Percentiles rank a stretch among this genome's conserved stretches.
phyloP scores from a whole-genome alignment of 176 grass and related monocot genomes.

The Oryza meyeriana region DNA sequence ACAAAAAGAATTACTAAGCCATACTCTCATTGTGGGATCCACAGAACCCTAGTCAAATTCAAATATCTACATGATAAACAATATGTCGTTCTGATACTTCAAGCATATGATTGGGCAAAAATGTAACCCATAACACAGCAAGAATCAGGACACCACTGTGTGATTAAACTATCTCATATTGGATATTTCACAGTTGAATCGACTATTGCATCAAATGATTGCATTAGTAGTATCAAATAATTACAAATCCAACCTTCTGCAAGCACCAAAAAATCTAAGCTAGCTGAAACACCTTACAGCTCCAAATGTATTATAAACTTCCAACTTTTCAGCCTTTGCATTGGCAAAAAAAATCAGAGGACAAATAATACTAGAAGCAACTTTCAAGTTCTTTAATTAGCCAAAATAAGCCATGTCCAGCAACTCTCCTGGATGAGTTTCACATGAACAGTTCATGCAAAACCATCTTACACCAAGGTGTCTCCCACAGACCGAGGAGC shows the following conservation, averaged over 20 bases:
- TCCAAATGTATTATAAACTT: neutral
- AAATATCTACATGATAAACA: neutral
- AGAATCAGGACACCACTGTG: neutral
- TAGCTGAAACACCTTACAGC: neutral
- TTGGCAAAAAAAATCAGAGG: neutral
- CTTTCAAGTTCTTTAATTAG: neutral
- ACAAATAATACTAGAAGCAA: neutral
- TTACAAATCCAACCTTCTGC: slow-evolving; percentile 5
- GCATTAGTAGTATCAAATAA: neutral
- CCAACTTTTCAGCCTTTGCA: neutral
- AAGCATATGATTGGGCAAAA: neutral
- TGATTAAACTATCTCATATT: neutral
- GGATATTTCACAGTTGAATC: neutral
- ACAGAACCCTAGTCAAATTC: neutral
- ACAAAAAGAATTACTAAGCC: neutral
- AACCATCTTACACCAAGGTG: neutral
- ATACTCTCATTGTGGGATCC: neutral
- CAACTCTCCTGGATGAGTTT: neutral
- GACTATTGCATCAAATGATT: neutral
- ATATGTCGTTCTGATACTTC: neutral
- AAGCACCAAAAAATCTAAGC: neutral
- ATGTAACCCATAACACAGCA: neutral
- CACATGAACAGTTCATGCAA: neutral
- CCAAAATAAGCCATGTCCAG: neutral
- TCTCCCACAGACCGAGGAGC: neutral